Evolutionary conservation across 331 rosid genomes (phyloP).

Genomic region (Ulmus americana): DNA sequence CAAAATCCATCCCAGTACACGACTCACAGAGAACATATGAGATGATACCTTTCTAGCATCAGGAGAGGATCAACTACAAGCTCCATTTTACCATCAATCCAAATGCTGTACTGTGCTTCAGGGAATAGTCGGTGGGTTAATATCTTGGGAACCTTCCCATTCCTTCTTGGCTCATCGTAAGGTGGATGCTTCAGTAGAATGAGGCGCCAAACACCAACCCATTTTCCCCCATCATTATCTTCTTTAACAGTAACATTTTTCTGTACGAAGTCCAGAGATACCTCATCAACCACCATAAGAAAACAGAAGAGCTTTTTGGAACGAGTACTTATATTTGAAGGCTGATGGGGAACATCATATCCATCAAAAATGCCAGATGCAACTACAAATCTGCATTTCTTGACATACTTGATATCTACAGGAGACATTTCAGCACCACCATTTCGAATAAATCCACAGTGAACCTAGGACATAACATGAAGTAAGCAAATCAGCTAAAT

Average conservation of each 20-base stretch:
- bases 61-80: conserved; percentile 86
- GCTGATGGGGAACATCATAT: conserved; percentile 87
- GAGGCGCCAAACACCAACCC: conserved; percentile 99
- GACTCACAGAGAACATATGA: not conserved
- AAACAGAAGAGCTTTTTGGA: conserved; percentile 85
- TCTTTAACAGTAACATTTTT: conserved; percentile 64
- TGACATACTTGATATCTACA: conserved; percentile 54
- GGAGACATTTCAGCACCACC: conserved; percentile 83
- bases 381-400: conserved; percentile 86
- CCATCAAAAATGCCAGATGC: conserved; percentile 96
- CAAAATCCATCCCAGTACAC: not conserved
- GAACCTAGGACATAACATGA: conserved; percentile 42
- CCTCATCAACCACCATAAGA: conserved; percentile 90
- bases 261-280: conserved; percentile 65
- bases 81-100: conserved; percentile 99
- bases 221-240: conserved; percentile 59
- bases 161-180: conserved; percentile 96
- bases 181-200: conserved; percentile 70
- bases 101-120: conserved; percentile 83
- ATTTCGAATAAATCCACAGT: conserved; percentile 78
- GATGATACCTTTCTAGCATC: conserved; percentile 76
- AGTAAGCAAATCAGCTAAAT: conserved; percentile 24
- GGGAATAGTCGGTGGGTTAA: conserved; percentile 86
- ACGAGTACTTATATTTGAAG: conserved; percentile 64
- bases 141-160: conserved; percentile 94